Base-by-base conservation (phyloP, 495 filamentous ascomycete species). In the Acidomyces sp. region DNA sequence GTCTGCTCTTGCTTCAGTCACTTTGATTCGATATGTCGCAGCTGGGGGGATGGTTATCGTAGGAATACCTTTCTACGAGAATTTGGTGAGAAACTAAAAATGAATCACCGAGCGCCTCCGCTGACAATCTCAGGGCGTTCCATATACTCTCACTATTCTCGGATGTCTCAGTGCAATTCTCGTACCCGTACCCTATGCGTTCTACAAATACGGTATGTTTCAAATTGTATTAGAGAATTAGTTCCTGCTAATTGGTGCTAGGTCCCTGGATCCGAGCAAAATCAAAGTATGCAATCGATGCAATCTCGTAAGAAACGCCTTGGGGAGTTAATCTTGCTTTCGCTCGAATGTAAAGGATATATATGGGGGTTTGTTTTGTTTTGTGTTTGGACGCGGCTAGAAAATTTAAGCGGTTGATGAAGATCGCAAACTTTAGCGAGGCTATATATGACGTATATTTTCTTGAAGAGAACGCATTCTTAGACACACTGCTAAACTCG, bases 81-180 rank as follows among this genome's bases (percentile, higher is more conserved):
- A 69, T 41, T 38, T 75, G 44, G 72, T n/a, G n/a, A n/a, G n/a
- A n/a, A n/a, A n/a, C n/a, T n/a, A n/a, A 34, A 34, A 16, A 18
- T 34, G 31, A 34, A 18, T 34, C 26, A 29, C 9, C 26, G 26
- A 9, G 26, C 9, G 26, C 13, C 31, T 6, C 6, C 31, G 16
- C 31, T 34, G 31, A 34, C 16, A 9, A 18, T 34, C 13, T 34
- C 12, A 9, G 44, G 72, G 73, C 6, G 66, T 71, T 4, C 66
- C 68, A 41, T 77, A 60, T 49, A 74, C 73, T 0, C 46, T 74
- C 31, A 75, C 69, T 13, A 69, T 78, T 17, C 46, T 77, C 39
- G 74, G 54, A 0, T 53, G 50, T 26, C 60, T 77, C 12, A 70
- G 66, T 53, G 58, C 58, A 3, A 29, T 71, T 6, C 55, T 75